These are phyloP conservation scores for Penicillium angulare DNA, from an alignment of 495 filamentous ascomycete species.

Conservation along the genomic window DNA sequence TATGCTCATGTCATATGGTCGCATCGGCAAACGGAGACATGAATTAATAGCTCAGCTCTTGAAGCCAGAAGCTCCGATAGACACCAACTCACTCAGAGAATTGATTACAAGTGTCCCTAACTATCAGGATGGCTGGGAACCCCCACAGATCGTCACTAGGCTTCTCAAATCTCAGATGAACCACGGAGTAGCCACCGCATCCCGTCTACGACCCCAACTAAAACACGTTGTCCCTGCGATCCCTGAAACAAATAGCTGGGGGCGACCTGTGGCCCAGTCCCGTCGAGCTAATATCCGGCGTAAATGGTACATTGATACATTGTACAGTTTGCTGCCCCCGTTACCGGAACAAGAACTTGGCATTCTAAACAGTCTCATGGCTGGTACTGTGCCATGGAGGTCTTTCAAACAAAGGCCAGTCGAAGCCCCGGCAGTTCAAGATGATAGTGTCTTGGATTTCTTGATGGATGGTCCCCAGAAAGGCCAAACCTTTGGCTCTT, in stretches of 20 bases:
- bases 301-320: constrained; percentile 56
- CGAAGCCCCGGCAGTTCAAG: neutral
- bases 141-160: constrained; percentile 28
- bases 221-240: constrained; percentile 49
- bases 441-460: constrained; percentile 16
- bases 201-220: constrained; percentile 26
- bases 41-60: constrained; percentile 56
- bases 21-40: constrained; percentile 65
- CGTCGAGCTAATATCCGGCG: constrained; percentile 57
- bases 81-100: constrained; percentile 25
- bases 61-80: constrained; percentile 24
- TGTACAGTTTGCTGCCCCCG: constrained; percentile 66
- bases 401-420: constrained; percentile 35
- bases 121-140: constrained; percentile 37
- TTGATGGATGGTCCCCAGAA: constrained; percentile 35
- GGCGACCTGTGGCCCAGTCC: constrained; percentile 49
- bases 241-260: constrained; percentile 64
- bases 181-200: constrained; percentile 18
- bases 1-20: constrained; percentile 68
- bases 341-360: constrained; percentile 65
- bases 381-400: constrained; percentile 47
- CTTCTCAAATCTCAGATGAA: constrained; percentile 40
- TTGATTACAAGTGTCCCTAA: constrained; percentile 13
- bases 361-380: constrained; percentile 55
- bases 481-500: constrained; percentile 31